Conservation (phyloP, 2,329 filamentous ascomycete species). For the Calonectria leucothoes region DNA sequence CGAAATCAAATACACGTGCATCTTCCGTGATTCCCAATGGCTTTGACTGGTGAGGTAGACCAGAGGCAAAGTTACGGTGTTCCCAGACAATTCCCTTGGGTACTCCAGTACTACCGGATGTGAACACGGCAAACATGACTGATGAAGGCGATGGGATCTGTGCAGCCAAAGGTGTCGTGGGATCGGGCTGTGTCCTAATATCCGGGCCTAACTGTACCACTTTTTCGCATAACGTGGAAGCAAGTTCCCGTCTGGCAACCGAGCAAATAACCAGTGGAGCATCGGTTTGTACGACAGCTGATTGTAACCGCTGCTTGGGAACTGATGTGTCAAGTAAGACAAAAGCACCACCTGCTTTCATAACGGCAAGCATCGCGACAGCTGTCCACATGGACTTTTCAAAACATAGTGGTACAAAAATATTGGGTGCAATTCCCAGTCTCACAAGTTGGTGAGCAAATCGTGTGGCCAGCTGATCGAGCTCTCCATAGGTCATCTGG, state of each 20-base stretch:
- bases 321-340: neutral
- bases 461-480: neutral
- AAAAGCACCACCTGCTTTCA: neutral
- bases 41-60: neutral
- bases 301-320: neutral
- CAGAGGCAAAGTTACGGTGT: conserved; percentile 23
- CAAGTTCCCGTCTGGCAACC: neutral
- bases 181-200: neutral
- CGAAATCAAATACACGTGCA: conserved; percentile 7
- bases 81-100: conserved; percentile 39
- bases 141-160: neutral
- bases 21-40: neutral
- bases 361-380: neutral
- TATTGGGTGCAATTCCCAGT: neutral
- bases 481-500: neutral
- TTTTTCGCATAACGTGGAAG: neutral
- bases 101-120: conserved; percentile 40
- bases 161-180: neutral
- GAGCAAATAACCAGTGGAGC: neutral
- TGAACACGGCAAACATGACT: conserved; percentile 34
- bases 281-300: neutral
- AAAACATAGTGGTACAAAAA: neutral
- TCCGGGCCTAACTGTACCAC: neutral
- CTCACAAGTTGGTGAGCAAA: neutral
- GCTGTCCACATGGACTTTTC: neutral